Evolutionary conservation across 1,139 yeast species (phyloP).

Genomic region (Eremothecium sinecaudum): DNA sequence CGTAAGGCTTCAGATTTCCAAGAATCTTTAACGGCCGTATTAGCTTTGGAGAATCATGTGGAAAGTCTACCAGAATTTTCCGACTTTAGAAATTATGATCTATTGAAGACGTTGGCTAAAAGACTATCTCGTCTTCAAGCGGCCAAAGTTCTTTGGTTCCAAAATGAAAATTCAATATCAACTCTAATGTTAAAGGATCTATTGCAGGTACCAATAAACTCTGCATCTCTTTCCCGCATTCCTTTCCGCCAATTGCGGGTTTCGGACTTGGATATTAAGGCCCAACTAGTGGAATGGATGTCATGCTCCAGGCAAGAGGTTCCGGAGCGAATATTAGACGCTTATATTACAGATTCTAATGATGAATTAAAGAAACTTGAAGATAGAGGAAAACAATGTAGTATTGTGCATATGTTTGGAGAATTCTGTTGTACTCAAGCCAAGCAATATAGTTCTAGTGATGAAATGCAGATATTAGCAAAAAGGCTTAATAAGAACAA

Average conservation of each 20-base stretch:
- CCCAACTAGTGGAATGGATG: conserved; percentile 62
- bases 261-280: conserved; percentile 33
- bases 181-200: conserved; percentile 6
- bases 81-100: neutral
- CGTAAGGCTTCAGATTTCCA: conserved; percentile 16
- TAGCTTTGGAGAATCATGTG: conserved; percentile 3
- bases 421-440: conserved; percentile 66
- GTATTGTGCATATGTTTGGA: conserved; percentile 54
- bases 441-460: conserved; percentile 37
- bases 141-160: conserved; percentile 10
- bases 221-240: neutral
- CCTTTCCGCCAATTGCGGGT: neutral
- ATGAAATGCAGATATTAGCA: conserved; percentile 38
- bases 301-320: conserved; percentile 61
- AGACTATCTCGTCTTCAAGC: conserved; percentile 9
- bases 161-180: conserved; percentile 8
- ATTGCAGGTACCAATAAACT: conserved; percentile 1
- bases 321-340: conserved; percentile 46
- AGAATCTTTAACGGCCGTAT: conserved; percentile 17
- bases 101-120: conserved; percentile 3
- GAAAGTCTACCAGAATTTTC: neutral
- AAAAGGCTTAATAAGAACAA: conserved; percentile 35
- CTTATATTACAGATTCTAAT: conserved; percentile 43
- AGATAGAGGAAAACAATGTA: conserved; percentile 30
- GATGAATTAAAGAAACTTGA: conserved; percentile 21